phyloP scores from a whole-genome alignment of 2,329 filamentous ascomycete species.

The Raffaelea ambrosiae region DNA sequence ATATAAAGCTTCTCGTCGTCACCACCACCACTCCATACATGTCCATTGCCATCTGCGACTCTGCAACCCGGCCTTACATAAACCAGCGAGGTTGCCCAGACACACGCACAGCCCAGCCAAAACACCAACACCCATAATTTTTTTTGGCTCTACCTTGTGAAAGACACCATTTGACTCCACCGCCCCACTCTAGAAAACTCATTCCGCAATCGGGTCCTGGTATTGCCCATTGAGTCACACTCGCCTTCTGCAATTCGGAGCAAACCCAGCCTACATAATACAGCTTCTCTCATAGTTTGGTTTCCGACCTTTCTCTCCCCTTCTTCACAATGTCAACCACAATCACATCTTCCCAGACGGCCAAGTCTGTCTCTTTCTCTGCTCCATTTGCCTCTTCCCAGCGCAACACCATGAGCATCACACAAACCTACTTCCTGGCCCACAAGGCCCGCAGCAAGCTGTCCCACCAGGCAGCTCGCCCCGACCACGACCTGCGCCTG shows the following conservation, averaged over 20 bases:
- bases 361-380: neutral
- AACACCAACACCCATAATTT: neutral
- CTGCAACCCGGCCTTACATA: neutral
- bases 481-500: conserved; percentile 89
- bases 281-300: neutral
- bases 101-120: neutral
- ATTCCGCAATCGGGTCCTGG: conserved; percentile 6
- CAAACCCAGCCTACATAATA: conserved; percentile 5
- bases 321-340: conserved; percentile 13
- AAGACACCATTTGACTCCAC: neutral
- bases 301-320: neutral
- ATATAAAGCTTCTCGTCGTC: neutral
- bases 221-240: conserved; percentile 10
- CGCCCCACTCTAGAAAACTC: neutral
- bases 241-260: neutral
- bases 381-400: conserved; percentile 32
- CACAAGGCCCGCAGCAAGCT: conserved; percentile 97
- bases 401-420: conserved; percentile 91
- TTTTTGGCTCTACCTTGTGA: neutral
- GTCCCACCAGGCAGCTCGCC: conserved; percentile 76
- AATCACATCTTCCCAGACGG: conserved; percentile 5
- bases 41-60: neutral
- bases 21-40: neutral
- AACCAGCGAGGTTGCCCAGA: neutral
- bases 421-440: conserved; percentile 96